Conservation (phyloP, 1,139 yeast genomes). For the Magnusiomyces suaveolens region DNA sequence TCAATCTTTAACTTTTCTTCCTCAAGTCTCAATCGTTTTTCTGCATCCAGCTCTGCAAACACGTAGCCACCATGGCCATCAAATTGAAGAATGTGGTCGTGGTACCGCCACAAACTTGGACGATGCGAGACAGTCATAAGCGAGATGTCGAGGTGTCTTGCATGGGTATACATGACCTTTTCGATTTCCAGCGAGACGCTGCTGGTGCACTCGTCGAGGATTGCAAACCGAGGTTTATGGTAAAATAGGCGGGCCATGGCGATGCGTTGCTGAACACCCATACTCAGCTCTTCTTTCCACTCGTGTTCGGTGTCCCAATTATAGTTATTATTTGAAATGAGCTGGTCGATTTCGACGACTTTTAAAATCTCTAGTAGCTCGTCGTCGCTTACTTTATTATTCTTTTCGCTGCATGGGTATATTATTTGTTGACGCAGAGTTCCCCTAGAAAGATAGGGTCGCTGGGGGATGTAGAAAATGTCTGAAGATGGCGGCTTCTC, state of each 20-base stretch:
- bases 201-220: slow-evolving; percentile 90
- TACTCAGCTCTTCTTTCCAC: slow-evolving; percentile 83
- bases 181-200: slow-evolving; percentile 90
- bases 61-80: slow-evolving; percentile 74
- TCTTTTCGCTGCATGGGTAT: slow-evolving; percentile 65
- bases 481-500: slow-evolving; percentile 58
- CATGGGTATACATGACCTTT: slow-evolving; percentile 78
- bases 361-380: slow-evolving; percentile 55
- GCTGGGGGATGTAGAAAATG: slow-evolving; percentile 84
- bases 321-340: slow-evolving; percentile 34
- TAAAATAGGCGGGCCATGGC: slow-evolving; percentile 91
- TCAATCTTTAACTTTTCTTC: slow-evolving; percentile 62
- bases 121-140: slow-evolving; percentile 86
- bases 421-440: slow-evolving; percentile 79
- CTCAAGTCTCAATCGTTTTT: slow-evolving; percentile 56
- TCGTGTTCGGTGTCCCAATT: slow-evolving; percentile 56
- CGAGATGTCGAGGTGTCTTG: slow-evolving; percentile 71
- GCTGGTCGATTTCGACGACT: slow-evolving; percentile 30
- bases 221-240: slow-evolving; percentile 87
- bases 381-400: slow-evolving; percentile 51
- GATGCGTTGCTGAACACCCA: slow-evolving; percentile 86
- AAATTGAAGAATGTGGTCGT: slow-evolving; percentile 68
- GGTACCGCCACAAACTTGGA: slow-evolving; percentile 89
- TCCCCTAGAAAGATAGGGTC: slow-evolving; percentile 74
- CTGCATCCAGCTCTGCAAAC: slow-evolving; percentile 61